Evolutionary conservation across 306 rosid species (phyloP).

Genomic region (Dicorynia guianensis): DNA sequence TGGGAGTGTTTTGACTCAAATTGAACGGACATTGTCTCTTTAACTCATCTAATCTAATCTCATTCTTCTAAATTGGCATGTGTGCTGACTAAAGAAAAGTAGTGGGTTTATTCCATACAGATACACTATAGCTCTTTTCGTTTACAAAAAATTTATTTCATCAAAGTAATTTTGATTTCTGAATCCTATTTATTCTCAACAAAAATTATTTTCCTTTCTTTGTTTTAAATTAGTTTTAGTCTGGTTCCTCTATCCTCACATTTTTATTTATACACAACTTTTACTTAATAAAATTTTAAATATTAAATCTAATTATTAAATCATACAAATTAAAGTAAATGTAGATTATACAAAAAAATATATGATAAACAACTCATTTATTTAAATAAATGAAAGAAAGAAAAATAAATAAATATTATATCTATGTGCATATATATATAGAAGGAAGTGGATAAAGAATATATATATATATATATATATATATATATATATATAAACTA

Average conservation of each 20-base stretch:
- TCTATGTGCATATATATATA: no score
- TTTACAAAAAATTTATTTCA: background rate
- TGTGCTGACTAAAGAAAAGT: conserved; percentile 29
- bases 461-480: no score
- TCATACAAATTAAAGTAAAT: no score
- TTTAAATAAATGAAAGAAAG: background rate
- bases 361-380: background rate
- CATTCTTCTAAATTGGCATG: conserved; percentile 31
- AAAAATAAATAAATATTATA: background rate
- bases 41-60: background rate
- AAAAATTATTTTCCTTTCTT: no score
- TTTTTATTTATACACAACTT: no score
- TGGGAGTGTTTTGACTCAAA: background rate
- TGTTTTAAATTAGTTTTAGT: no score
- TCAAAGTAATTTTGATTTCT: conserved; percentile 4
- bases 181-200: no score
- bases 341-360: background rate
- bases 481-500: no score
- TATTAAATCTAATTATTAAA: no score
- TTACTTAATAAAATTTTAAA: no score
- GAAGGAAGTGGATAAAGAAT: conserved; percentile 18
- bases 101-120: background rate
- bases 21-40: background rate
- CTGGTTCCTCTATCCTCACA: no score
- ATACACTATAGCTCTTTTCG: no score